Evolutionary conservation across 2,329 filamentous ascomycete species (phyloP).

Genomic region (Monosporascus sp.): DNA sequence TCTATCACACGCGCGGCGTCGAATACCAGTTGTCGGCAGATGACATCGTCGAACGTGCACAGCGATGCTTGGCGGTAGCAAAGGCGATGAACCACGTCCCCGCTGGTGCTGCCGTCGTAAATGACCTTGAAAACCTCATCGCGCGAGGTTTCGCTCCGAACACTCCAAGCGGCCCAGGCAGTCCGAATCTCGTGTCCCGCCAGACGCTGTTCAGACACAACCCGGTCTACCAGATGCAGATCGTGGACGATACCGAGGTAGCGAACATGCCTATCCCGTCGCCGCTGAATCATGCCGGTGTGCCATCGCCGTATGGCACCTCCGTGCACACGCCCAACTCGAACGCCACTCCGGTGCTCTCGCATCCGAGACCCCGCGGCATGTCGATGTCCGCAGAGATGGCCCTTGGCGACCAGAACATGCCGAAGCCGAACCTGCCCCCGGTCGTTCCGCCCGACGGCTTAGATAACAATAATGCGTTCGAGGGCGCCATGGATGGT

Average conservation of each 20-base stretch:
- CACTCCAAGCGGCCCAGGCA: constrained; percentile 24
- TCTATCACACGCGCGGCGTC: constrained; percentile 38
- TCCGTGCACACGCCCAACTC: constrained; percentile 20
- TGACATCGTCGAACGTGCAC: constrained; percentile 42
- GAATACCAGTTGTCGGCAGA: constrained; percentile 41
- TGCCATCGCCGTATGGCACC: constrained; percentile 18
- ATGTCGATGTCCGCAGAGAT: constrained; percentile 19
- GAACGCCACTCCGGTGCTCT: constrained; percentile 11
- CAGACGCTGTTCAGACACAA: constrained; percentile 21
- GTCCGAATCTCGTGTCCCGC: constrained; percentile 15
- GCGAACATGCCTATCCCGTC: constrained; percentile 22
- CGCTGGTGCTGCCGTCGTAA: constrained; percentile 43
- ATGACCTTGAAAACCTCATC: constrained; percentile 49
- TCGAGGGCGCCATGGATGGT: constrained; percentile 43
- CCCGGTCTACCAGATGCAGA: constrained; percentile 24
- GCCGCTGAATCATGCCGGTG: constrained; percentile 15
- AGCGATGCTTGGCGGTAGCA: constrained; percentile 46
- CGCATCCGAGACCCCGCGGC: constrained; percentile 14
- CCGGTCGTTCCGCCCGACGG: constrained; percentile 29
- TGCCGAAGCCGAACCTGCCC: constrained; percentile 24
- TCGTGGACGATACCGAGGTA: constrained; percentile 26
- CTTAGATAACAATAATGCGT: constrained; percentile 44
- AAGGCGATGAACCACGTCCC: constrained; percentile 46
- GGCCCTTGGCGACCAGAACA: constrained; percentile 18
- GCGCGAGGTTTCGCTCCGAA: constrained; percentile 35